phyloP scores from a whole-genome alignment of 2,329 filamentous ascomycete genomes.

The Exophiala aquamarina region DNA sequence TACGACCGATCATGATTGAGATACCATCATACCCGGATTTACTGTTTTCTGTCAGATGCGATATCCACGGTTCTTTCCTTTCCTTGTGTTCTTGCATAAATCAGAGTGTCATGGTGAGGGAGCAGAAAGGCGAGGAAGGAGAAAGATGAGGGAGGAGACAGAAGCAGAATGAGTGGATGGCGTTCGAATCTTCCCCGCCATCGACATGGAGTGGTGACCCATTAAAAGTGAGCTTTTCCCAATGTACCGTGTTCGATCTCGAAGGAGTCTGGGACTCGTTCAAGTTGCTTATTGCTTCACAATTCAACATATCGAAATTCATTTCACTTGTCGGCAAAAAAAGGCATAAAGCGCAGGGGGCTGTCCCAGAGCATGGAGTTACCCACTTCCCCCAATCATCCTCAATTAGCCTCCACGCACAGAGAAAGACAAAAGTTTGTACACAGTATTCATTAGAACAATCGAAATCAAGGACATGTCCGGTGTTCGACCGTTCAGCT shows the following conservation, averaged over 20 bases:
- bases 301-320: no score
- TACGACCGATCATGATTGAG: conserved; percentile 21
- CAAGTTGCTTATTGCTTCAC: no score
- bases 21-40: conserved; percentile 21
- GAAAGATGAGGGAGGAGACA: not conserved
- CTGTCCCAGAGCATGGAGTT: no score
- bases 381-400: no score
- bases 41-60: not conserved
- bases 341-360: no score
- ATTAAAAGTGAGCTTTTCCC: not conserved
- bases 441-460: conserved; percentile 22
- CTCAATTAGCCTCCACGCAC: not conserved
- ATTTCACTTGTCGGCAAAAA: no score
- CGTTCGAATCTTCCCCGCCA: no score
- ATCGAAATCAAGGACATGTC: not conserved
- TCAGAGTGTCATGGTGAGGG: not conserved
- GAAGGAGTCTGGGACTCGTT: no score
- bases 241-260: not conserved
- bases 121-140: no score
- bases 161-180: not conserved
- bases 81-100: conserved; percentile 25
- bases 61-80: not conserved
- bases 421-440: conserved; percentile 24
- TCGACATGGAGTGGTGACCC: no score
- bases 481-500: not conserved